phyloP scores from a whole-genome alignment of 768 basidiomycete genomes.

The Pulveroboletus sp. region DNA sequence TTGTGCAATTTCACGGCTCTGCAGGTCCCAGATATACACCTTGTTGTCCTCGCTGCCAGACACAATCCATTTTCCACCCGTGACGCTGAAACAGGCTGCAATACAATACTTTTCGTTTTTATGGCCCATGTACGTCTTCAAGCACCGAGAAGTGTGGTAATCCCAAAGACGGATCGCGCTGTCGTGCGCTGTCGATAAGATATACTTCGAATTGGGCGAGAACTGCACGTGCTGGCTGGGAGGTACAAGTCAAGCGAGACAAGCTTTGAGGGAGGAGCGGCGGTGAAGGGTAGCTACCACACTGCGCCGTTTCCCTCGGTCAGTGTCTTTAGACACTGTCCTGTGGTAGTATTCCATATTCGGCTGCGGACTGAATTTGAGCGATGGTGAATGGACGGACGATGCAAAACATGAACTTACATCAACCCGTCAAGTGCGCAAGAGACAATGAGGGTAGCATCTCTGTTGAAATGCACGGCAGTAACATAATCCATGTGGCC shows the following conservation, averaged over 20 bases:
- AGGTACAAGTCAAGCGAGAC: neutral
- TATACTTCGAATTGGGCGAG: constrained; percentile 93
- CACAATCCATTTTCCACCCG: constrained; percentile 85
- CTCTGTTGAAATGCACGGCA: constrained; percentile 89
- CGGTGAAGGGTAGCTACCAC: constrained; percentile 43
- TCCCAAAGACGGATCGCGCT: constrained; percentile 94
- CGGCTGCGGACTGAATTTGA: constrained; percentile 50
- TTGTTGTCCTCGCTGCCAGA: constrained; percentile 90
- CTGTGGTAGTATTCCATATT: constrained; percentile 89
- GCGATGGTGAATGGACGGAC: neutral
- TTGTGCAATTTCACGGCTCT: constrained; percentile 82
- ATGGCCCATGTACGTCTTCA: constrained; percentile 89
- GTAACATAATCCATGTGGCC: constrained; percentile 95
- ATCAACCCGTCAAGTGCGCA: constrained; percentile 92
- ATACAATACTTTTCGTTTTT: constrained; percentile 80
- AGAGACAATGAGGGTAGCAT: constrained; percentile 87
- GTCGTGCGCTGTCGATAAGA: constrained; percentile 91
- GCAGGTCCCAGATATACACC: constrained; percentile 87
- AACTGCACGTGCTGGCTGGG: constrained; percentile 84
- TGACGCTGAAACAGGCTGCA: constrained; percentile 78
- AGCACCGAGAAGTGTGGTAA: constrained; percentile 82
- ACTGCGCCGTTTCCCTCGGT: constrained; percentile 85
- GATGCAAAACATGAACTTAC: constrained; percentile 43
- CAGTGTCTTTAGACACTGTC: constrained; percentile 94
- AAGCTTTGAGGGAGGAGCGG: too few relatives aligned